These are phyloP conservation scores for Priceomyces melissophilus DNA, from an alignment of 805 yeast species.

Conservation along the genomic window DNA sequence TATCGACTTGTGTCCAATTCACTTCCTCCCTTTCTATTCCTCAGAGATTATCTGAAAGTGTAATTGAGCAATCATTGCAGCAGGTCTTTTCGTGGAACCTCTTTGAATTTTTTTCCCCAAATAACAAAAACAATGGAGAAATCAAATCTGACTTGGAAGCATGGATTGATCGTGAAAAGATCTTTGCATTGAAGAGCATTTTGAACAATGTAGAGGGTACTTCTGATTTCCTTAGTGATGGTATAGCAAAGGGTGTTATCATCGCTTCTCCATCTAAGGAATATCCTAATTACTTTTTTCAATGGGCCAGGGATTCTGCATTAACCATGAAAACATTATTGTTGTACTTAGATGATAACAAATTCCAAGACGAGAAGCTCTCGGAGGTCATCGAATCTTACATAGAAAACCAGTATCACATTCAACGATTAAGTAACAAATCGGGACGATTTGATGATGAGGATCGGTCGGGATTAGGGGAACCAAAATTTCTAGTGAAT, in stretches of 20 bases:
- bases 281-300: slow-evolving; percentile 79
- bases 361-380: slow-evolving; percentile 8
- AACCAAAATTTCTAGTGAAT: slow-evolving; percentile 79
- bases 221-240: slow-evolving; percentile 24
- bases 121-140: neutral
- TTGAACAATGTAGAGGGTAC: slow-evolving; percentile 56
- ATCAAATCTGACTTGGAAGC: slow-evolving; percentile 32
- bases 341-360: slow-evolving; percentile 46
- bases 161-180: slow-evolving; percentile 48
- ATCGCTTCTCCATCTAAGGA: slow-evolving; percentile 78
- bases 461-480: slow-evolving; percentile 65
- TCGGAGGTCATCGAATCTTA: slow-evolving; percentile 50
- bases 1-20: neutral
- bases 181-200: slow-evolving; percentile 43
- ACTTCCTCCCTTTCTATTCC: neutral
- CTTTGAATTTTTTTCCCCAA: too few species aligned
- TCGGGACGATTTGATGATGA: slow-evolving; percentile 56
- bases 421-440: slow-evolving; percentile 68
- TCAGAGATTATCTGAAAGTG: neutral
- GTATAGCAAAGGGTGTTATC: slow-evolving; percentile 63
- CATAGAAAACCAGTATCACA: slow-evolving; percentile 49
- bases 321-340: slow-evolving; percentile 67
- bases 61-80: neutral
- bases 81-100: neutral
- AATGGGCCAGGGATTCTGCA: slow-evolving; percentile 91